Conservation (phyloP, 192 early-diverging fungal species). For the Backusella macrospora region DNA sequence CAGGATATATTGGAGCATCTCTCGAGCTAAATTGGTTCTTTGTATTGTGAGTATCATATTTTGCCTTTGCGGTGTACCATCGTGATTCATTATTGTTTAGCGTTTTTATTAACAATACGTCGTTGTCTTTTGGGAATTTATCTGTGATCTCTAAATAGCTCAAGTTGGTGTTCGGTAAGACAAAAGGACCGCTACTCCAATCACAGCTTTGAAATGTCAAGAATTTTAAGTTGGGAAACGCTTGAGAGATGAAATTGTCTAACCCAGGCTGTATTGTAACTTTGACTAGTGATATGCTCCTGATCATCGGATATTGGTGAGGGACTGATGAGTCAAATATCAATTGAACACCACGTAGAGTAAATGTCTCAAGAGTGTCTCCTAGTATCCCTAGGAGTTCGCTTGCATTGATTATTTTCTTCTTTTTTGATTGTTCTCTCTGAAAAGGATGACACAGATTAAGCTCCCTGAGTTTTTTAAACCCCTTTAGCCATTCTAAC, state of each 20-base stretch:
- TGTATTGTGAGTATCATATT: background rate
- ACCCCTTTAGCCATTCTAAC: background rate
- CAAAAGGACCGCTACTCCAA: background rate
- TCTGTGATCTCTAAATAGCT: constrained; percentile 2
- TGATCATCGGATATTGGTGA: background rate
- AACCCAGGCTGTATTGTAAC: background rate
- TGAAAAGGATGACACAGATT: constrained; percentile 7
- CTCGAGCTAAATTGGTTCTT: background rate
- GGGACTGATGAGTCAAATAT: background rate
- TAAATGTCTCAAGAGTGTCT: background rate
- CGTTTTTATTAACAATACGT: background rate
- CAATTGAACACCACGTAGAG: background rate
- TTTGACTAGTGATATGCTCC: background rate
- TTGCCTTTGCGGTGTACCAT: constrained; percentile 5
- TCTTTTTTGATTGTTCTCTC: background rate
- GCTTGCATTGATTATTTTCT: background rate
- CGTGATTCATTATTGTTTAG: background rate
- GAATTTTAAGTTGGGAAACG: background rate
- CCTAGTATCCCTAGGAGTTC: background rate
- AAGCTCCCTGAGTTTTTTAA: background rate
- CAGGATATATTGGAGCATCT: background rate
- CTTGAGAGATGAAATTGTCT: background rate
- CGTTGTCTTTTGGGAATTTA: background rate
- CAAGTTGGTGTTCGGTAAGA: background rate
- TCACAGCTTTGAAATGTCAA: background rate